Evolutionary conservation across 176 grass and related monocot genomes (phyloP), one percentile per base, ranked within the genome.

Genomic region (Carex cristatella): DNA sequence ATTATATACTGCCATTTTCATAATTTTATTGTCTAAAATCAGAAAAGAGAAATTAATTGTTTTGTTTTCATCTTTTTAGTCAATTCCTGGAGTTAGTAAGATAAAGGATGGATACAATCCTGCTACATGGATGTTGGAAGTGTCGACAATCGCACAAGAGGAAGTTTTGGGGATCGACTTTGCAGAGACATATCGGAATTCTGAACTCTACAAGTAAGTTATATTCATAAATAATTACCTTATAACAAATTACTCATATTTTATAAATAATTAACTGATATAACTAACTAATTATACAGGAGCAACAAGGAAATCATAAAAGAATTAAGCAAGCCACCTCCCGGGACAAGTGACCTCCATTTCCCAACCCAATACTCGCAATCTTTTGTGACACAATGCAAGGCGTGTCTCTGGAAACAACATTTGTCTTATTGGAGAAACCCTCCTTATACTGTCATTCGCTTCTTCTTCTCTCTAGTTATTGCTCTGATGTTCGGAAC

Each of bases 91-190:
- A 38, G 90, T 91, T 23, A 88, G 84, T 61, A 91, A 86, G 80
- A 91, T 91, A 62, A 88, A 75, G 86, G 70, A 84, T 6, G 90
- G 90, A 3, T 91, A 91, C 70, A 91, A 91, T 84, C 90, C 90
- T 27, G 90, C 90, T 37, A 91, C 90, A 55, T 91, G 90, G 90
- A 91, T 91, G 90, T 82, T 91, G 80, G 90, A 91, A 88, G 90
- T 91, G 63, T 88, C 87, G 13, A 65, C 86, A 18, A n/a, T 88
- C 32, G 79, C 90, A 80, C 90, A 91, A 61, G 90, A 91, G 86
- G 87, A 86, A 16, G 38, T 67, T 74, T 69, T 86, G 19, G 90
- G 87, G 27, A 64, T 89, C 16, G 71, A 85, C 10, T 91, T 91
- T 54, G 48, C 84, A 23, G 84, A 91, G 37, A 35, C 51, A 54